These are phyloP conservation scores for Niebla homalea DNA, from an alignment of 495 filamentous ascomycete species.

Conservation along the genomic window DNA sequence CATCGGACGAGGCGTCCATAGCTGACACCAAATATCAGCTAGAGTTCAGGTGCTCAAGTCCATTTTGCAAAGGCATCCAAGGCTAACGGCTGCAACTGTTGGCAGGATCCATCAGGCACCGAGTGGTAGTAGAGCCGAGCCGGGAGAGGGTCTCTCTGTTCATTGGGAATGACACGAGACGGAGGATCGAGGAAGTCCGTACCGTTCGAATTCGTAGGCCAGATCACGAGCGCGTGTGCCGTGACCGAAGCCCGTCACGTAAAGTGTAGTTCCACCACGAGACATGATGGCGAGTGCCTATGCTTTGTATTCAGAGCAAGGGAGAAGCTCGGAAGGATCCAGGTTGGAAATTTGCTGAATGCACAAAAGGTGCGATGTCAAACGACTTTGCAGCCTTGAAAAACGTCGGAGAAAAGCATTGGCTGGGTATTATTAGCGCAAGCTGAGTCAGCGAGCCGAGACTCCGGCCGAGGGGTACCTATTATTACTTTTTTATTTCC, in stretches of 20 bases:
- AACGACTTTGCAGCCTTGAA: not conserved
- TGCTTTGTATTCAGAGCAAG: not conserved
- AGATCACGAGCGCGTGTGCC: slow-evolving; percentile 98
- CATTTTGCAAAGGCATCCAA: too few relatives aligned
- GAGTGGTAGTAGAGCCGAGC: too few relatives aligned
- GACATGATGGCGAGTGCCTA: slow-evolving; percentile 48
- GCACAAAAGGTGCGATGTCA: not conserved
- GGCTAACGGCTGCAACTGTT: too few relatives aligned
- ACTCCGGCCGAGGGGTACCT: not conserved
- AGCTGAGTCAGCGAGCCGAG: not conserved
- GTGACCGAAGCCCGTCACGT: slow-evolving; percentile 96
- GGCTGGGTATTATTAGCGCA: not conserved
- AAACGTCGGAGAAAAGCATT: too few relatives aligned
- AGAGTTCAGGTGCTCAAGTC: too few relatives aligned
- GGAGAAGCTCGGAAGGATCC: not conserved
- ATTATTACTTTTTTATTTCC: not conserved
- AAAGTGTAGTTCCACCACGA: slow-evolving; percentile 85
- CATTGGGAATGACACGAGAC: not conserved
- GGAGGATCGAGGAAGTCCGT: slow-evolving; percentile 36
- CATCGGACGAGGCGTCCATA: slow-evolving; percentile 98
- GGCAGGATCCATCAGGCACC: too few relatives aligned
- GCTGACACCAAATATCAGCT: slow-evolving; percentile 29
- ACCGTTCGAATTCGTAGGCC: slow-evolving; percentile 99
- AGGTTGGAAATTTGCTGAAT: not conserved
- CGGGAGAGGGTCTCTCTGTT: too few relatives aligned